Base-by-base conservation (phyloP, 345 rosid species). In the Diplotaxis tenuifolia region DNA sequence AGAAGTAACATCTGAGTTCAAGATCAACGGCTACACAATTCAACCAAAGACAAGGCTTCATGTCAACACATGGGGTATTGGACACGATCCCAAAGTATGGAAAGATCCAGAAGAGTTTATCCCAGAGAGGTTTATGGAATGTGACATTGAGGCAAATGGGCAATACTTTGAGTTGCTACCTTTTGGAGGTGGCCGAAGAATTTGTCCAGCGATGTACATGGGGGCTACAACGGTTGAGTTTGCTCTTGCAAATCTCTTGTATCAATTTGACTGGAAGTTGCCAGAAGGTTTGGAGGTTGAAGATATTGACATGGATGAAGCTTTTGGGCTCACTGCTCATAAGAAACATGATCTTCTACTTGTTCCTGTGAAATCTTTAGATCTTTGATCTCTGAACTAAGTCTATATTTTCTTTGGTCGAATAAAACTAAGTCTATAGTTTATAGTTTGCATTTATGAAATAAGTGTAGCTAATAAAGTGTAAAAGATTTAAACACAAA, bases 11-110 rank as follows among this genome's bases (percentile, higher is more conserved):
- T 58, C 65, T 28, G 70, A 62, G 1, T 74, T 62, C 22, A 16
- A 67, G 7, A 60, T 80, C 72, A 70, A 73, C 19, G 78, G 79
- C 31, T 77, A 76, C 27, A 62, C 66, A 12, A 75, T 82, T 28
- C 4, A 68, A 20, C 83, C 82, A 0, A 83, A 77, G 4, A 86
- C 76, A 21, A 29, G 64, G 27, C 57, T 86, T 38, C 79, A 68
- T 2, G 76, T 86, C 20, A 78, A 86, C 23, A 75, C 19, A 20
- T 80, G 79, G 81, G 84, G 77, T 25, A 78, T 83, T 1, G 83
- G 81, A 2, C 57, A 82, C 0, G 78, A 80, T 65, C 82, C 82
- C 0, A 2, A 42, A 5, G 7, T 27, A 54, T 75, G 82, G 84
- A 62, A 71, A 57, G 52, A 62, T 5, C 84, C 80, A 7, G 74